Conservation (phyloP, 805 yeast genomes). For the Pachysolen tannophilus region DNA sequence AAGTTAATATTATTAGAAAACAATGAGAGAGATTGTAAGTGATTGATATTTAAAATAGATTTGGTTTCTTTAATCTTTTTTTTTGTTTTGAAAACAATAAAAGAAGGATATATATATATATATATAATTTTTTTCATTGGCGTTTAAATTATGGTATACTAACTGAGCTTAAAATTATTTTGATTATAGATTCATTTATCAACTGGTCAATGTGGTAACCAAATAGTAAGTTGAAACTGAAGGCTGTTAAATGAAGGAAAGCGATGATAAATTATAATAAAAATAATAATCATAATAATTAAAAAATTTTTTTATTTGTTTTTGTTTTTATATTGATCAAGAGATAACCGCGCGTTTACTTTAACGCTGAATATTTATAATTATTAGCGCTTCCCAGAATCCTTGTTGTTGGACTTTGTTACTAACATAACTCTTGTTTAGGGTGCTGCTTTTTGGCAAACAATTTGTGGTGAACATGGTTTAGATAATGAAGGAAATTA, state of each 20-base stretch:
- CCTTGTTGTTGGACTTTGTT: too few species aligned
- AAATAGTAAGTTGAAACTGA: constrained; percentile 51
- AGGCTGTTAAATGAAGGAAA: too few species aligned
- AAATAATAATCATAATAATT: too few species aligned
- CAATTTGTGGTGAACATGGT: constrained; percentile 84
- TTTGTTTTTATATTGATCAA: background rate
- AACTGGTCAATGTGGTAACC: constrained; percentile 99
- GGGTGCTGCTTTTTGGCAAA: constrained; percentile 94
- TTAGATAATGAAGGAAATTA: constrained; percentile 68
- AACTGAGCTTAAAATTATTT: background rate
- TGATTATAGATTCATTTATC: constrained; percentile 75
- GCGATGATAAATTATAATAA: too few species aligned
- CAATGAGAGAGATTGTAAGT: constrained; percentile 9
- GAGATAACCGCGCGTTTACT: too few species aligned
- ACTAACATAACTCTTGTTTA: too few species aligned
- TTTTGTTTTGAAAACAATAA: background rate
- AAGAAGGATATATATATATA: background rate
- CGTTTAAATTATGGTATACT: background rate
- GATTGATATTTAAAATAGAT: background rate
- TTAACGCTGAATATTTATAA: too few species aligned
- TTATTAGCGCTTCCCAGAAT: too few species aligned
- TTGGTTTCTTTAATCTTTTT: background rate
- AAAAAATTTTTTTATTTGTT: background rate
- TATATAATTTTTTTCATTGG: background rate
- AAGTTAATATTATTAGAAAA: background rate